Evolutionary conservation across 495 filamentous ascomycete genomes (phyloP).

Genomic region (Podospora conica): DNA sequence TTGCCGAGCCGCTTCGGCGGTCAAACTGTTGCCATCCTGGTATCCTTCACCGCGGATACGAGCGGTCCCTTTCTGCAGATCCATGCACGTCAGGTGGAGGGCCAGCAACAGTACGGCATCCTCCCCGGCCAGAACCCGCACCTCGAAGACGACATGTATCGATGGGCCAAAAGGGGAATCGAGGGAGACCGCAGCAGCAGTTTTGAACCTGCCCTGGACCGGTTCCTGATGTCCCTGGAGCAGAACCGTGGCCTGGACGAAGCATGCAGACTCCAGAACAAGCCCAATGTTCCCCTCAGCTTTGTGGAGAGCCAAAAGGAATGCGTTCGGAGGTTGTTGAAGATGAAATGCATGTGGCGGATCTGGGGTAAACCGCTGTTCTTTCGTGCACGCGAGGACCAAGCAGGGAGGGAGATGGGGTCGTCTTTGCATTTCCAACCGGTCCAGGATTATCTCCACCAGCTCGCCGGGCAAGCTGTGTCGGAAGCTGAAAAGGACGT

Average conservation of each 20-base stretch:
- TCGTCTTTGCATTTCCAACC: not conserved
- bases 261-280: not conserved
- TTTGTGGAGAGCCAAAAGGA: not conserved
- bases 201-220: conserved; percentile 19
- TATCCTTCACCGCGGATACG: not conserved
- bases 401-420: not conserved
- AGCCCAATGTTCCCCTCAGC: not conserved
- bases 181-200: not conserved
- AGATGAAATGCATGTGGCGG: conserved; percentile 23
- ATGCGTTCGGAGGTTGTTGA: conserved; percentile 14
- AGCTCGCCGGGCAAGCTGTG: conserved; percentile 14
- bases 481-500: conserved; percentile 19
- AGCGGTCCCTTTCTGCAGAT: not conserved
- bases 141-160: not conserved
- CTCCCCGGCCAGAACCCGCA: not conserved
- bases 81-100: not conserved
- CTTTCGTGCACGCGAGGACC: not conserved
- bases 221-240: conserved; percentile 14
- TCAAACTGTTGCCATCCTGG: not conserved
- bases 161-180: conserved; percentile 15
- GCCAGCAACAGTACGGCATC: not conserved
- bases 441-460: conserved; percentile 16
- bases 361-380: conserved; percentile 20
- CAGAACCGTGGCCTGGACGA: not conserved
- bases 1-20: not conserved